Conservation (phyloP, 2,329 filamentous ascomycete genomes). For the Colletotrichum orbiculare region DNA sequence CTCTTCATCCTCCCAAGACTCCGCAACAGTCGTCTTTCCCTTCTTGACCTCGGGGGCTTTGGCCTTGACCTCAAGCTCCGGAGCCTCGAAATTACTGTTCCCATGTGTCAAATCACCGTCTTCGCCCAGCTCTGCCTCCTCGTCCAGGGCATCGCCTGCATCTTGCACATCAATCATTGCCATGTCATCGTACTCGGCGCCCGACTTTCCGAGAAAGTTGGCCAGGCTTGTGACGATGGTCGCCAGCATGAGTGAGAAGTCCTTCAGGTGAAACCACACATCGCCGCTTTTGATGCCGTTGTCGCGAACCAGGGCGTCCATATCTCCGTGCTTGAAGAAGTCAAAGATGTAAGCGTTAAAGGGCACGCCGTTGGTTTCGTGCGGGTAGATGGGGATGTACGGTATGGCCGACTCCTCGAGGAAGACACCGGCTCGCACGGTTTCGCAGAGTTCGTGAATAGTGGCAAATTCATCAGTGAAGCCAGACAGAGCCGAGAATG, state of each 20-base stretch:
- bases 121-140: slow-evolving; percentile 48
- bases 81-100: neutral
- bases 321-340: slow-evolving; percentile 80
- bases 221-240: slow-evolving; percentile 76
- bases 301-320: slow-evolving; percentile 67
- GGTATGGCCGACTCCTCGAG: slow-evolving; percentile 80
- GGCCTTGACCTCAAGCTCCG: neutral
- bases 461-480: slow-evolving; percentile 71
- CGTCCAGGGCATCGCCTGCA: slow-evolving; percentile 48
- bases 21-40: slow-evolving; percentile 46
- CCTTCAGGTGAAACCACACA: slow-evolving; percentile 78
- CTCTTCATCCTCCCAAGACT: slow-evolving; percentile 60
- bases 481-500: slow-evolving; percentile 79
- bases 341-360: slow-evolving; percentile 79
- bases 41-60: slow-evolving; percentile 41
- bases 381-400: slow-evolving; percentile 70
- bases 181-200: slow-evolving; percentile 43
- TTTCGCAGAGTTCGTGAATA: slow-evolving; percentile 75
- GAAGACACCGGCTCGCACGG: slow-evolving; percentile 75
- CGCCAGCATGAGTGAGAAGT: slow-evolving; percentile 67
- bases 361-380: slow-evolving; percentile 59
- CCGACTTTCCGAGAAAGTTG: slow-evolving; percentile 57
- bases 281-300: slow-evolving; percentile 76
- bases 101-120: neutral
- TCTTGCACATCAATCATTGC: slow-evolving; percentile 57